phyloP scores from a whole-genome alignment of 2,329 filamentous ascomycete genomes.

The Sporothrix schenckii region DNA sequence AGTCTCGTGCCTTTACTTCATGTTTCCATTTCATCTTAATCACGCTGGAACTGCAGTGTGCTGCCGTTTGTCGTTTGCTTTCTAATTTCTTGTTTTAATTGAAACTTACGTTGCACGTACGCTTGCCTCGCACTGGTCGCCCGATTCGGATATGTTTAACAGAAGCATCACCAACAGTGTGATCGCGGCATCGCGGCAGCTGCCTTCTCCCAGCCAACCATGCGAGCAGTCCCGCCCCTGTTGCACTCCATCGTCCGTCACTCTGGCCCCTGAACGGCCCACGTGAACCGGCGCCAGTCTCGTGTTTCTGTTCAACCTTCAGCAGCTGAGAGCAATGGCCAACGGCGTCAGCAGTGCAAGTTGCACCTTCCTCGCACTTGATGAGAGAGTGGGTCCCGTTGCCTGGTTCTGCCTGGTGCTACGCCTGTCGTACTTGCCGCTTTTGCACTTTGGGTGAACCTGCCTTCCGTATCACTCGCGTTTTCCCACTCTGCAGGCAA shows the following conservation, averaged over 20 bases:
- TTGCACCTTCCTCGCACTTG: background rate
- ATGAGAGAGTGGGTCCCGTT: slow-evolving; percentile 23
- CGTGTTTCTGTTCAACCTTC: background rate
- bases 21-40: background rate
- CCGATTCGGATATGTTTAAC: background rate
- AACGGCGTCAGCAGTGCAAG: background rate
- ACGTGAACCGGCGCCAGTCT: slow-evolving; percentile 26
- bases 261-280: background rate
- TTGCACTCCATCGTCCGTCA: background rate
- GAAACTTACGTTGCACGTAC: too few relatives aligned
- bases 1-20: background rate
- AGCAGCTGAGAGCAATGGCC: background rate
- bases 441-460: background rate
- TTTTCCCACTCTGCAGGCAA: slow-evolving; percentile 13
- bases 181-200: background rate
- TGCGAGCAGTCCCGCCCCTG: background rate
- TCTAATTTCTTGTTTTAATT: background rate
- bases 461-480: background rate
- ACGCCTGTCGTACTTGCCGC: background rate
- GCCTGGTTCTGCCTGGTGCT: slow-evolving; percentile 21
- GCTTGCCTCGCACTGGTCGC: slow-evolving; percentile 1
- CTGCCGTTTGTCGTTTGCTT: too few relatives aligned
- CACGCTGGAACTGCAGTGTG: too few relatives aligned
- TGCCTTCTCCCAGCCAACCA: slow-evolving; percentile 5
- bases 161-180: background rate